Evolutionary conservation across 352 stramenopile genomes (phyloP), one percentile per base, ranked within the genome.

Genomic region (Phytophthora colocasiae): DNA sequence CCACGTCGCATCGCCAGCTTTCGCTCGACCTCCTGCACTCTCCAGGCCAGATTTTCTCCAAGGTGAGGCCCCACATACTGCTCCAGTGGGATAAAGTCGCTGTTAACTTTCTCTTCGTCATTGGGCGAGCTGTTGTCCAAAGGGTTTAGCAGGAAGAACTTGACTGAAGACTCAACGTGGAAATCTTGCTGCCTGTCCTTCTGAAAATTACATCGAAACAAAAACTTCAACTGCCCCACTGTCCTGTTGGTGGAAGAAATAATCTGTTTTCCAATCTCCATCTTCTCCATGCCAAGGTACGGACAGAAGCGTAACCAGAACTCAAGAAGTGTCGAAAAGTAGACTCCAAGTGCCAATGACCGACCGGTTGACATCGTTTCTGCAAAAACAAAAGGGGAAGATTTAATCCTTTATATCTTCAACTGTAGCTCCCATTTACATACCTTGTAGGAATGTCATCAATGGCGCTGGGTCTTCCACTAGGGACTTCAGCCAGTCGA

Each of bases 141-240:
- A 17, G 78, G 68, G 55, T 87, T 78, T 10, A 92, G 52, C 45
- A 93, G 46, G 59, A 93, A 93, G 53, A 92, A 93, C 58, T 93
- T 93, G 66, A 93, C 78, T 2, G 85, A 92, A 17, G 77, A 87
- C 58, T 93, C 83, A n/a, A 91, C 81, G 51, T 93, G 85, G 38
- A 80, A 80, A 57, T 91, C 74, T 34, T 61, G 50, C 7, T 61
- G 58, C 26, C 63, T 36, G 6, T 44, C 10, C 47, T 47, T 26
- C 17, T 71, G 39, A 51, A 75, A 61, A 47, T 59, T 63, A 52
- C 71, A 77, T 1, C 77, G 82, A 65, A 93, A 91, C 6, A 93
- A 61, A 50, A 93, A 91, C 48, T 93, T 91, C 49, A 93, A 71
- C 68, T 91, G 85, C 0, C 85, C 83, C 24, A 93, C 66, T 5